Evolutionary conservation across 2,329 filamentous ascomycete genomes (phyloP), one percentile per base, ranked within the genome.

Genomic region (Leptodontidium sp.): DNA sequence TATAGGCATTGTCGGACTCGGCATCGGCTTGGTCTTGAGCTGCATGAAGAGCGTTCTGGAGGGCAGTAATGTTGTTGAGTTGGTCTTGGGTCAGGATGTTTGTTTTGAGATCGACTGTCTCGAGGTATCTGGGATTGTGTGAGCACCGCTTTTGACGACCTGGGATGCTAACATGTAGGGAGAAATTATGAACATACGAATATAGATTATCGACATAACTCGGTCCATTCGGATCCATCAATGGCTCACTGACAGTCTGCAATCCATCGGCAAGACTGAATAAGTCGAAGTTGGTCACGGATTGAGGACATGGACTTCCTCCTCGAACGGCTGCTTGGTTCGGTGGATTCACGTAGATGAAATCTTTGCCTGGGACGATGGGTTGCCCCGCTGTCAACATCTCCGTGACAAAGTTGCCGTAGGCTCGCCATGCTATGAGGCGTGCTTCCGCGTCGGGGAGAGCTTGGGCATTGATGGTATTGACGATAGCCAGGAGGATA

Each of bases 31-130:
- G 61, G 26, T 61, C 47, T 58, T 70, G 64, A 24, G 68, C 68
- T 5, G 50, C 52, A 12, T 50, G 55, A 12, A 67, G 65, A 12
- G 65, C 50, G 24, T 61, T 26, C 45, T 63, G 61, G 7, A 65
- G 57, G 26, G 45, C 35, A 5, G 64, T 59, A 29, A 59, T 68
- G 53, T 55, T 59, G 38, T 52, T 65, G 24, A 65, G 61, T 49
- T 68, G 67, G 15, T 58, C 62, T 6, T 55, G 29, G 7, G 67
- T 65, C 45, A 57, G 62, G 8, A 32, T 47, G 29, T 29, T 55
- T 14, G 67, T 68, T 38, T 49, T 57, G 29, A 68, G 57, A 49
- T 68, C 62, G 6, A 68, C 67, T 15, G 43, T 29, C 49, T 68
- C 61, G 15, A 68, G 57, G 61, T 68, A 68, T 4, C 62, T 68